Evolutionary conservation across 306 rosid genomes (phyloP), one percentile per base, ranked within the genome.

Genomic region (Sophora flavescens): DNA sequence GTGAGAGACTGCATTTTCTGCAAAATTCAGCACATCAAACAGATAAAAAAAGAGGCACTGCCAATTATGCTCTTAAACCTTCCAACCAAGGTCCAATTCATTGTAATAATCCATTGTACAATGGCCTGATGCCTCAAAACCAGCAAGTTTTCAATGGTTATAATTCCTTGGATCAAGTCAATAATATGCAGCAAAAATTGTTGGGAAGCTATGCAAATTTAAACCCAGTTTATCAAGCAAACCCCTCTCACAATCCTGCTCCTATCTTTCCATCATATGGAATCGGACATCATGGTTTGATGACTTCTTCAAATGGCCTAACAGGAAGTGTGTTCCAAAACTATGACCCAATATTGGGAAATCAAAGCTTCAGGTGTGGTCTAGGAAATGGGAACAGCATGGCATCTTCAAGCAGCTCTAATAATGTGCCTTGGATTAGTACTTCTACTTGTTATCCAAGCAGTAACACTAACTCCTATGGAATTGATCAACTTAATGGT

Each of bases 401-500:
- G 70, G 66, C 28, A 30, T 35, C 72, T 72, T 50, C 14, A 30
- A 53, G 48, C 9, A 56, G 16, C 54, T 38, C 65, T 50, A 35
- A 30, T 54, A n/a, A 22, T 22, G 22, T 63, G 12, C 14, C 73
- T 4, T 4, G 33, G 16, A 30, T 22, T 22, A 42, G 9, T 9
- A 63, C 17, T 54, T 42, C 58, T 50, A 35, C 28, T 54, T 14
- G 9, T 38, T 22, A 16, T 36, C 35, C 54, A 33, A 70, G 14
- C 10, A 13, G 26, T 65, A 52, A 41, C 35, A 16, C 41, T 65
- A 52, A 41, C 35, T 26, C 41, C 63, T 51, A 28, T 15, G 75
- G 82, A 39, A 58, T 75, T 22, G 22, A 22, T 62, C 70, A 87
- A 44, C 1, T 42, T 28, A 84, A 26, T 68, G 66, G 6, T 73